phyloP scores from a whole-genome alignment of 2,329 filamentous ascomycete genomes.

The Fusarium sp. region DNA sequence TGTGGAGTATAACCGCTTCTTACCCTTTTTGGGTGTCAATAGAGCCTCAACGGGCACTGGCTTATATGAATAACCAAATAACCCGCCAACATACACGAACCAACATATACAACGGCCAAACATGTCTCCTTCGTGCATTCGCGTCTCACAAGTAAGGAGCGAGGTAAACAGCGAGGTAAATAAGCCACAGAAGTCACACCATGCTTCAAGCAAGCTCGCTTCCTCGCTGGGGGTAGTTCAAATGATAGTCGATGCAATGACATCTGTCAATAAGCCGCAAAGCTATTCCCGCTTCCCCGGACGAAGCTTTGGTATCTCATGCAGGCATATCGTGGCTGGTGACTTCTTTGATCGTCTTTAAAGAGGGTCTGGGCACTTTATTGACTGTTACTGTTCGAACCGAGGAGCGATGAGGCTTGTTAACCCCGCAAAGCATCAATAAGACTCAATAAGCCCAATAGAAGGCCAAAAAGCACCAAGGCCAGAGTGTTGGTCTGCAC shows the following conservation, averaged over 20 bases:
- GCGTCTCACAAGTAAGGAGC: slow-evolving; percentile 14
- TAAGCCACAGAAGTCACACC: neutral
- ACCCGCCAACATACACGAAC: neutral
- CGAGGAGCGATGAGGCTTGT: slow-evolving; percentile 31
- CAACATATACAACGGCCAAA: slow-evolving; percentile 5
- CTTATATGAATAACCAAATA: slow-evolving; percentile 24
- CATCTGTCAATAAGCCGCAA: slow-evolving; percentile 28
- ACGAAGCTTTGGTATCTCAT: slow-evolving; percentile 11
- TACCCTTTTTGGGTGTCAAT: slow-evolving; percentile 47
- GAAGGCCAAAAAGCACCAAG: slow-evolving; percentile 18
- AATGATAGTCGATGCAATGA: neutral
- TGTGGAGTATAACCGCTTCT: slow-evolving; percentile 18
- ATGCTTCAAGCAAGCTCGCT: neutral
- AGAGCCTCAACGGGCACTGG: slow-evolving; percentile 44
- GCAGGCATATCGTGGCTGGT: slow-evolving; percentile 4
- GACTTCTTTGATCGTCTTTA: slow-evolving; percentile 17
- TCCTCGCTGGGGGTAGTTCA: slow-evolving; percentile 1
- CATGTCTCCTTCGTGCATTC: slow-evolving; percentile 13
- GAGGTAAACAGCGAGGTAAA: slow-evolving; percentile 7
- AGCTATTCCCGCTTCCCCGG: neutral
- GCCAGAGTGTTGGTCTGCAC: slow-evolving; percentile 8
- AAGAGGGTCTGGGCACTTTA: slow-evolving; percentile 1
- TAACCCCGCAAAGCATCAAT: slow-evolving; percentile 34
- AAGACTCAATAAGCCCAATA: slow-evolving; percentile 33
- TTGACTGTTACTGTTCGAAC: slow-evolving; percentile 10